A percentile compares a stretch with the other conserved stretches of the same genome.
These are phyloP conservation scores for Xylaria scruposa DNA, from an alignment of 495 filamentous ascomycete species.

Conservation along the genomic window DNA sequence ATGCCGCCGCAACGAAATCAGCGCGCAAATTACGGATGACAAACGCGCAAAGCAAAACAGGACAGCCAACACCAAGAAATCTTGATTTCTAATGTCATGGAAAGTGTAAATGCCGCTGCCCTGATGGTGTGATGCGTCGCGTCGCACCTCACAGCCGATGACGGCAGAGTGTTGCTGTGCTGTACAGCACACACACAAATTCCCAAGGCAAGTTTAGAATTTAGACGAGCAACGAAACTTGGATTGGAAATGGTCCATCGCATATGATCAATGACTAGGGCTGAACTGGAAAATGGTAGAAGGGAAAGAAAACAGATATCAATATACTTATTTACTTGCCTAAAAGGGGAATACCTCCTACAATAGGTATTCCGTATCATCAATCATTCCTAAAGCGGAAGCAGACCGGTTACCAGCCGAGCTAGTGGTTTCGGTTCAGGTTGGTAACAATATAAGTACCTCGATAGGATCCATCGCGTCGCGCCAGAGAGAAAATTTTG, in stretches of 20 bases:
- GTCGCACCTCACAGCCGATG: conserved; percentile 19
- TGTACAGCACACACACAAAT: conserved; percentile 17
- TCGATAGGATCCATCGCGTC: conserved; percentile 13
- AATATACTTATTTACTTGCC: background rate
- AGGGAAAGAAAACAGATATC: background rate
- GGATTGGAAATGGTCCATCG: no score
- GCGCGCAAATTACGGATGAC: conserved; percentile 20
- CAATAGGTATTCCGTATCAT: conserved; percentile 1
- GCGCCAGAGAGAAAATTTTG: conserved; percentile 6
- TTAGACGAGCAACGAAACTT: conserved; percentile 15
- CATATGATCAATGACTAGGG: conserved; percentile 23
- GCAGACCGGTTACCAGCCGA: conserved; percentile 24
- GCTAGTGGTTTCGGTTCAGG: background rate
- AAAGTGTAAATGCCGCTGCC: conserved; percentile 15
- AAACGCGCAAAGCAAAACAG: conserved; percentile 2
- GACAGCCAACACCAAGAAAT: conserved; percentile 7
- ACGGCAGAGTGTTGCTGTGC: conserved; percentile 5
- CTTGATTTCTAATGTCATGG: conserved; percentile 21
- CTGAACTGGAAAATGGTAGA: background rate
- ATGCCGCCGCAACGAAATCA: conserved; percentile 11
- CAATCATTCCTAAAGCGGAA: conserved; percentile 2
- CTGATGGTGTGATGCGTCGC: conserved; percentile 16
- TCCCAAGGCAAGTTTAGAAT: conserved; percentile 17
- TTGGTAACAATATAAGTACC: conserved; percentile 13
- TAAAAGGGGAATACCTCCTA: conserved; percentile 15